A percentile compares a stretch with the other conserved stretches of the same genome.
phyloP scores from a whole-genome alignment of 2,329 filamentous ascomycete genomes.

The Xylaria sp. region DNA sequence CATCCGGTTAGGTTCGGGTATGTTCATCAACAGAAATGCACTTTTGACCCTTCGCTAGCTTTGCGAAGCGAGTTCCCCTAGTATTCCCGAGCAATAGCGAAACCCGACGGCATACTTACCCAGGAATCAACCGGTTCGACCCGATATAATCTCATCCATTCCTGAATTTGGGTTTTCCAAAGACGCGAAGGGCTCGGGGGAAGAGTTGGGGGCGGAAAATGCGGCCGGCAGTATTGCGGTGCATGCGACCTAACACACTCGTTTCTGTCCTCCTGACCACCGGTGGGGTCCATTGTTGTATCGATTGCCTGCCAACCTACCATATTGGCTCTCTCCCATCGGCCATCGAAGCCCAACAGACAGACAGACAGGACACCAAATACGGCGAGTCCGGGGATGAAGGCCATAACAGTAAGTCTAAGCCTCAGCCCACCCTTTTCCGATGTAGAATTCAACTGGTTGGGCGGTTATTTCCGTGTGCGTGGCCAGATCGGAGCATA shows the following conservation, averaged over 20 bases:
- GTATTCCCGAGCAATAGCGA: background rate
- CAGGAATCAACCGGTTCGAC: background rate
- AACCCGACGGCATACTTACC: background rate
- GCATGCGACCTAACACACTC: background rate
- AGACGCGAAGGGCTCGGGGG: background rate
- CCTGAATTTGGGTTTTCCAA: background rate
- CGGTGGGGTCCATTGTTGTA: constrained; percentile 12
- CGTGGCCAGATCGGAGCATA: background rate
- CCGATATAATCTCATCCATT: background rate
- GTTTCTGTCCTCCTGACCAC: constrained; percentile 20
- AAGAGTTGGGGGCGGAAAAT: constrained; percentile 18
- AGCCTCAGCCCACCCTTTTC: constrained; percentile 16
- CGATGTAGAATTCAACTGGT: constrained; percentile 8
- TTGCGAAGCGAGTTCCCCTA: background rate
- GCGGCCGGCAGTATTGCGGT: constrained; percentile 4
- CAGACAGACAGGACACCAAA: background rate
- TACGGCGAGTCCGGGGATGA: constrained; percentile 12
- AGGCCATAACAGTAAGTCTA: constrained; percentile 4
- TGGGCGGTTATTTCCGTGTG: background rate
- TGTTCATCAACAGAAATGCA: background rate
- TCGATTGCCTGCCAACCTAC: constrained; percentile 5
- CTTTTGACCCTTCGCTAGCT: background rate
- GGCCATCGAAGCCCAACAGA: constrained; percentile 4
- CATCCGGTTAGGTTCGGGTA: background rate
- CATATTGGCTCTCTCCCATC: background rate